Conservation (phyloP, 495 filamentous ascomycete species). For the Coniosporium apollinis region DNA sequence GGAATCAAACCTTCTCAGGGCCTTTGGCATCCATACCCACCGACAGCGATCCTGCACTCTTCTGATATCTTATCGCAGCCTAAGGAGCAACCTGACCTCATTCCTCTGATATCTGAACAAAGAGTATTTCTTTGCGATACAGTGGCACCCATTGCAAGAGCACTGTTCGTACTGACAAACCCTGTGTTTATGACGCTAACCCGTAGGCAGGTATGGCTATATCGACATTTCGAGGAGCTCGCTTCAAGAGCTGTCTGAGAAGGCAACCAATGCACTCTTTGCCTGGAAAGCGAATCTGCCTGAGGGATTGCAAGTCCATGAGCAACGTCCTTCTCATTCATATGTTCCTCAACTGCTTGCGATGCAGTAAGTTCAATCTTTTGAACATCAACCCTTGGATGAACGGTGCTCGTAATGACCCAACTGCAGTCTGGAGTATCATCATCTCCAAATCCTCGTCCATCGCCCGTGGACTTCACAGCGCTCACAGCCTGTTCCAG, state of each 20-base stretch:
- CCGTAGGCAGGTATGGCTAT: constrained; percentile 11
- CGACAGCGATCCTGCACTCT: no score
- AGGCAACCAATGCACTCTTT: constrained; percentile 30
- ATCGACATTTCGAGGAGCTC: constrained; percentile 21
- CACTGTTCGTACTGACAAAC: constrained; percentile 19
- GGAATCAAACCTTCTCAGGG: background rate
- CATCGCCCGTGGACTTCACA: constrained; percentile 3
- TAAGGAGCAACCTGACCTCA: background rate
- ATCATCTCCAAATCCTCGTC: background rate
- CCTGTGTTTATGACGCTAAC: background rate
- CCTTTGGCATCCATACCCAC: no score
- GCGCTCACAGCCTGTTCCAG: background rate
- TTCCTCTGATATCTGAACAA: background rate
- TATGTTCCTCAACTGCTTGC: constrained; percentile 34
- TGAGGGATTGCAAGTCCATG: constrained; percentile 26
- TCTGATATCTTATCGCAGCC: no score
- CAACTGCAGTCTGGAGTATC: constrained; percentile 1
- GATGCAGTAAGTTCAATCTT: constrained; percentile 25
- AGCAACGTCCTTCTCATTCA: constrained; percentile 26
- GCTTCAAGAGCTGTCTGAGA: constrained; percentile 28
- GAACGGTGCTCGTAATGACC: background rate
- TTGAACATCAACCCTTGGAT: background rate
- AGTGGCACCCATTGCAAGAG: constrained; percentile 31
- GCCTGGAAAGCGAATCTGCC: constrained; percentile 33
- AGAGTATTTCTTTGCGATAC: constrained; percentile 29